These are phyloP conservation scores for Metrosideros polymorpha DNA, from an alignment of 441 rosid species.

Conservation along the genomic window DNA sequence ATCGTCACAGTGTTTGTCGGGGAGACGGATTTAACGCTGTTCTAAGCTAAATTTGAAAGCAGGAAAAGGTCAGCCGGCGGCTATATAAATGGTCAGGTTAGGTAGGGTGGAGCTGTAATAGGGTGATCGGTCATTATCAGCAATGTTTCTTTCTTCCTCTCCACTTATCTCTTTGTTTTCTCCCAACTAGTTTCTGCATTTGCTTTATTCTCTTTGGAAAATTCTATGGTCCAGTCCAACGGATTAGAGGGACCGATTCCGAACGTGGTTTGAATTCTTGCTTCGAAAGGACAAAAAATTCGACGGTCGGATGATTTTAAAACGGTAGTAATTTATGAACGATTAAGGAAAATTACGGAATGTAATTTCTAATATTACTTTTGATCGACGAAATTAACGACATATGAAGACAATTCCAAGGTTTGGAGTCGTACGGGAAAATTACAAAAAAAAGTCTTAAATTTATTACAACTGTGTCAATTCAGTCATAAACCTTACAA, in stretches of 20 bases:
- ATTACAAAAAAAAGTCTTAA: too few species aligned
- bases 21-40: background rate
- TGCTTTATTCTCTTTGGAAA: background rate
- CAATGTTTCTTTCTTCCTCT: background rate
- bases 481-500: too few species aligned
- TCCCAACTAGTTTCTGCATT: background rate
- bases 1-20: background rate
- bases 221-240: background rate
- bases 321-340: background rate
- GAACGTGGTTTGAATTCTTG: background rate
- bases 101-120: background rate
- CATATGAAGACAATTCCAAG: too few species aligned
- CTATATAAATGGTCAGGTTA: background rate
- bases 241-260: background rate
- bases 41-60: background rate
- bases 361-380: background rate
- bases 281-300: background rate
- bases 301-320: background rate
- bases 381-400: background rate
- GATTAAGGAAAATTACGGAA: background rate
- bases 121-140: background rate
- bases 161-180: background rate
- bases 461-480: too few species aligned
- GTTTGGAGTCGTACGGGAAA: too few species aligned
- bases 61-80: background rate